phyloP scores from a whole-genome alignment of 129 eudicot genomes.

The Artemisia annua region DNA sequence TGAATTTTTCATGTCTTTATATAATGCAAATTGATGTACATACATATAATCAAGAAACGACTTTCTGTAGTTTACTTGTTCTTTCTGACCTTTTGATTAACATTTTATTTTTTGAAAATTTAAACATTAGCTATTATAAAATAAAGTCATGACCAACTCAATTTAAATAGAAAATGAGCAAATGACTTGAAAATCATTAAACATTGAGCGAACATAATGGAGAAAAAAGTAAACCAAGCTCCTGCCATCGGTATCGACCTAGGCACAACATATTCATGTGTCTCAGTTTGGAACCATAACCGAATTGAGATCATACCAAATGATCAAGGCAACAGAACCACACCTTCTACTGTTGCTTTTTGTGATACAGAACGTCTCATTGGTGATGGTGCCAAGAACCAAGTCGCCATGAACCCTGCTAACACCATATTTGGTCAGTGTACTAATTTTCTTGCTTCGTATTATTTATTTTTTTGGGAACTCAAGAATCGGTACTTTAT shows the following conservation, averaged over 20 bases:
- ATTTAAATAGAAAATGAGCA: not conserved
- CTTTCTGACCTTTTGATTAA: not conserved
- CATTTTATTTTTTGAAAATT: not conserved
- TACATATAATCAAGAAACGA: not conserved
- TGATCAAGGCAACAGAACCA: slow-evolving; percentile 27
- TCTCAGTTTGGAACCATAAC: slow-evolving; percentile 14
- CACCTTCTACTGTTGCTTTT: slow-evolving; percentile 29
- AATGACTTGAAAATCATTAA: not conserved
- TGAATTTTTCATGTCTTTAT: too few relatives aligned
- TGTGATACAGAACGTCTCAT: slow-evolving; percentile 18
- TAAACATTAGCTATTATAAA: not conserved
- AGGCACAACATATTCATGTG: slow-evolving; percentile 33
- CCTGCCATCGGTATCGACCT: slow-evolving; percentile 27
- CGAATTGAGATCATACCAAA: slow-evolving; percentile 29
- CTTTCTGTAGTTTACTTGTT: slow-evolving; percentile 2
- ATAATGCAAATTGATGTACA: not conserved
- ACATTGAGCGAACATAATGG: slow-evolving; percentile 6
- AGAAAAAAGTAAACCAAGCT: not conserved
- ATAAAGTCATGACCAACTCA: not conserved
- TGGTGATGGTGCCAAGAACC: slow-evolving; percentile 27
- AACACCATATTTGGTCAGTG: slow-evolving; percentile 29
- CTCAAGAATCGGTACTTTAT: too few relatives aligned
- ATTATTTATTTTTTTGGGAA: not conserved
- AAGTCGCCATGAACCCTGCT: slow-evolving; percentile 19
- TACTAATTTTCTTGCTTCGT: not conserved